Evolutionary conservation across 352 stramenopile genomes (phyloP), one percentile per base, ranked within the genome.

Genomic region (Blastocystis hominis): DNA sequence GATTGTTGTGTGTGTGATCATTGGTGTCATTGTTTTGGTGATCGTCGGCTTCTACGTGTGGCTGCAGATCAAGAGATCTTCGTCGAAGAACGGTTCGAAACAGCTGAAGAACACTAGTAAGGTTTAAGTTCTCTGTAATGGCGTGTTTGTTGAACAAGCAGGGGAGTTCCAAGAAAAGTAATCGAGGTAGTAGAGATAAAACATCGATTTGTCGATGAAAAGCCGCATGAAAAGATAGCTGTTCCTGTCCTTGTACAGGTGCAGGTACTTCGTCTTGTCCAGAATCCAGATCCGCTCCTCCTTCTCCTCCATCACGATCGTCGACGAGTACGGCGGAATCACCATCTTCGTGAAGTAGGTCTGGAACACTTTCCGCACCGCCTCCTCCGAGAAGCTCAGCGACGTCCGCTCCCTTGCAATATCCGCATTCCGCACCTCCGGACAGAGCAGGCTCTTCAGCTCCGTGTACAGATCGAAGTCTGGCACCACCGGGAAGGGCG

Each of bases 181-280:
- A 20, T 59, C 50, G n/a, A 84, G 44, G 64, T 46, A 66, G 44
- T 55, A 84, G 6, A 68, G 44, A 30, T 50, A 84, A 84, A 84
- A 84, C 72, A 84, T 84, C 30, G 72, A 84, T 69, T 50, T 84
- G 15, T 84, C 72, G 38, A 84, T 84, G 53, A 84, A 84, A 30
- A 54, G 47, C 9, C 20, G 44, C 72, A 84, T 84, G 46, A 84
- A 84, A 20, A 44, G 47, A 66, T 30, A 38, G 4, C 44, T 66
- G 42, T 84, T 84, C 9, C 24, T 20, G 50, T 84, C 50, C 40
- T 36, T 13, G 42, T 84, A 84, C 47, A 40, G 24, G 2, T 34
- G 30, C 13, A 84, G 56, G 47, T 84, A 84, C 40, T 68, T 36
- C 7, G 44, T 44, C 46, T 84, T 84, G 30, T 84, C 55, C 40